These are phyloP conservation scores for Penicillium diatomitis DNA, from an alignment of 495 filamentous ascomycete species.

Conservation along the genomic window DNA sequence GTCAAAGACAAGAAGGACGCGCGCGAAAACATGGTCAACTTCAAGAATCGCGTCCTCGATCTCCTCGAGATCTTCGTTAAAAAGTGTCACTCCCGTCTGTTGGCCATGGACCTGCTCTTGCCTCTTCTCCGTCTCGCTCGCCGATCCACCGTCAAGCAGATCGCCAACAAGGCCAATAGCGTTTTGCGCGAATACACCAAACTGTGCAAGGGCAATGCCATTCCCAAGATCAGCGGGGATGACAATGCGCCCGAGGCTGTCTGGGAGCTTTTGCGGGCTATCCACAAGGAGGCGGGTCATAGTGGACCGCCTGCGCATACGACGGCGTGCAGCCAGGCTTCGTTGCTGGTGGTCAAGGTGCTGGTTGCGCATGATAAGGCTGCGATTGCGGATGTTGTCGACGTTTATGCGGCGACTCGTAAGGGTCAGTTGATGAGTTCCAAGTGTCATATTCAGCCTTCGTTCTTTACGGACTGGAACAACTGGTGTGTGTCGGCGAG, in stretches of 20 bases:
- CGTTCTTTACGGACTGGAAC: conserved; percentile 59
- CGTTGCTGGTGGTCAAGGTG: conserved; percentile 53
- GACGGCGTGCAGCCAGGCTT: conserved; percentile 51
- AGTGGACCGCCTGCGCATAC: conserved; percentile 50
- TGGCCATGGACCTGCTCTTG: conserved; percentile 59
- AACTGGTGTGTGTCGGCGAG: conserved; percentile 52
- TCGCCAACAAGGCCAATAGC: conserved; percentile 61
- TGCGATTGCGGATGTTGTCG: conserved; percentile 38
- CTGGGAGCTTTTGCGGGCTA: conserved; percentile 49
- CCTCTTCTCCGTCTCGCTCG: conserved; percentile 52
- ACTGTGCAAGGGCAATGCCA: conserved; percentile 47
- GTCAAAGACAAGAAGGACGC: conserved; percentile 79
- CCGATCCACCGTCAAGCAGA: conserved; percentile 56
- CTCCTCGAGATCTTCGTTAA: conserved; percentile 80
- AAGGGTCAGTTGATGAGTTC: conserved; percentile 46
- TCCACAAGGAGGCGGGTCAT: conserved; percentile 65
- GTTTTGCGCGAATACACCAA: conserved; percentile 65
- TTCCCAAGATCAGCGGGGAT: conserved; percentile 32
- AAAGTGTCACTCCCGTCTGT: conserved; percentile 56
- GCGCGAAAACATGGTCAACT: conserved; percentile 81
- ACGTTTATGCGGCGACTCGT: conserved; percentile 49
- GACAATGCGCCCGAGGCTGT: conserved; percentile 25
- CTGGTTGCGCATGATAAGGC: conserved; percentile 43
- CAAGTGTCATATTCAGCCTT: conserved; percentile 48
- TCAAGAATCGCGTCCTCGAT: conserved; percentile 90